Percentiles rank a stretch among this genome's conserved stretches.
Evolutionary conservation across 768 basidiomycete genomes (phyloP).

Genomic region (Lentinula detonsa): DNA sequence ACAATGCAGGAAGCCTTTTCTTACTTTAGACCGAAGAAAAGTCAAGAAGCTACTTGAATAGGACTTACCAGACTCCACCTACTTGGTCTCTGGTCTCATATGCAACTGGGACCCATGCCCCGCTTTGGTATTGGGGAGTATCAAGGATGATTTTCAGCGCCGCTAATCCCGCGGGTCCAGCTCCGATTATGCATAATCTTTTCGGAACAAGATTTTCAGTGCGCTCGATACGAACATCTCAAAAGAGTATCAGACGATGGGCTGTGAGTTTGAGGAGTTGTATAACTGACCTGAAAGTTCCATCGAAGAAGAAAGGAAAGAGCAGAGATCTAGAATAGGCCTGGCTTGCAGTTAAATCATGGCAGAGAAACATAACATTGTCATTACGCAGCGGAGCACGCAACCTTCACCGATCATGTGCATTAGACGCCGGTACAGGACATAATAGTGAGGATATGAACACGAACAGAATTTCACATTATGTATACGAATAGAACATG

Average conservation of each 20-base stretch:
- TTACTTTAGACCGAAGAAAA: background rate
- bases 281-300: background rate
- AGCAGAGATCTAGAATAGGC: background rate
- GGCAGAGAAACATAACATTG: background rate
- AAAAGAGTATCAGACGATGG: background rate
- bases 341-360: background rate
- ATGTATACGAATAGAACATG: background rate
- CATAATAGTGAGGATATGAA: too few relatives aligned
- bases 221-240: background rate
- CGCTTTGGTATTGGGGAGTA: conserved; percentile 45
- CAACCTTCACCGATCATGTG: background rate
- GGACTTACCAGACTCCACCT: conserved; percentile 72
- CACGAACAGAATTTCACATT: too few relatives aligned
- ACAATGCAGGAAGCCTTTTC: conserved; percentile 50
- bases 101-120: conserved; percentile 55
- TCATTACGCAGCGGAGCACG: background rate
- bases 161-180: conserved; percentile 70
- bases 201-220: background rate
- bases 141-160: conserved; percentile 62
- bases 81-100: conserved; percentile 62
- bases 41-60: background rate
- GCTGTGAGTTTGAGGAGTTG: background rate
- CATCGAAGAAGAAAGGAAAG: background rate
- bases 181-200: conserved; percentile 62
- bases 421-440: background rate